phyloP scores from a whole-genome alignment of 2,329 filamentous ascomycete genomes.

The Claviceps africana region DNA sequence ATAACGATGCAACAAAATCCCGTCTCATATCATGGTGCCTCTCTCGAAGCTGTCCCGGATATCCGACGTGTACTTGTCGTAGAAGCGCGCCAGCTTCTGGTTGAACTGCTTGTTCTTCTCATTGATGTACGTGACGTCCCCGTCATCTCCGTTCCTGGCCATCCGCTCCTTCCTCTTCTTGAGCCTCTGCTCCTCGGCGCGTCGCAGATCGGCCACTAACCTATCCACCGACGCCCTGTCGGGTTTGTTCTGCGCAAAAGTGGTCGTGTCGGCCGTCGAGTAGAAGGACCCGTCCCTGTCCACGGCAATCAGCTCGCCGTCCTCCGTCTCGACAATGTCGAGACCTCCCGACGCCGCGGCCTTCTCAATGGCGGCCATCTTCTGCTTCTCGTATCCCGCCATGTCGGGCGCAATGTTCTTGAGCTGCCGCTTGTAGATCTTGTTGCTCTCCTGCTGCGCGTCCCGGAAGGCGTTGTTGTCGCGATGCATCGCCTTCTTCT shows the following conservation, averaged over 20 bases:
- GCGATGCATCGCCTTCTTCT: conserved; percentile 67
- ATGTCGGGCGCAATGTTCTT: conserved; percentile 61
- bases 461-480: conserved; percentile 86
- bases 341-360: conserved; percentile 74
- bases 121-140: conserved; percentile 97
- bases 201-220: conserved; percentile 70
- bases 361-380: conserved; percentile 69
- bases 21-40: conserved; percentile 71
- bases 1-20: background rate
- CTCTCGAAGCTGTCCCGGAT: conserved; percentile 96
- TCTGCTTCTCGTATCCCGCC: conserved; percentile 76
- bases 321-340: conserved; percentile 89
- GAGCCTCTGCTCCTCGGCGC: conserved; percentile 73
- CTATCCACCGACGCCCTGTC: conserved; percentile 77
- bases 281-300: conserved; percentile 87
- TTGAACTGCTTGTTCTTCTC: conserved; percentile 99
- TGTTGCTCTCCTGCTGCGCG: conserved; percentile 73
- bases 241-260: conserved; percentile 74
- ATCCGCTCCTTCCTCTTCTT: conserved; percentile 77
- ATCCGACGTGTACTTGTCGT: conserved; percentile 96
- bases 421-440: conserved; percentile 88
- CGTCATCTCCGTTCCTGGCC: conserved; percentile 65
- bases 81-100: conserved; percentile 88
- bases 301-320: conserved; percentile 85
- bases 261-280: conserved; percentile 69